Conservation (phyloP, 1,284 basidiomycete genomes). For the Cystobasidium slooffiae region DNA sequence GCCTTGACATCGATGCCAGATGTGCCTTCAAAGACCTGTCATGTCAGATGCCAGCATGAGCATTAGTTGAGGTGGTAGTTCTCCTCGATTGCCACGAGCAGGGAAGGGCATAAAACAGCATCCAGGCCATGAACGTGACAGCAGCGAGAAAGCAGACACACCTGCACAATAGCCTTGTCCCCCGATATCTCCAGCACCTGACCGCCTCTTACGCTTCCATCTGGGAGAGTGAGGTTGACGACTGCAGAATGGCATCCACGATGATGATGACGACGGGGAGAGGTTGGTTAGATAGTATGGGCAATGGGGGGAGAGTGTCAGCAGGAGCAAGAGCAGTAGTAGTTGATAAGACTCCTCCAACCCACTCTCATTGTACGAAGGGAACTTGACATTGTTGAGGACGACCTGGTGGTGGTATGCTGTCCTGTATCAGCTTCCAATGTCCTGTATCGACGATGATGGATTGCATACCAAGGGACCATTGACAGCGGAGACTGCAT, state of each 20-base stretch:
- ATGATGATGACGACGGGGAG: neutral
- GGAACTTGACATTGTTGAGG: slow-evolving; percentile 99
- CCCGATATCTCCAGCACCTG: slow-evolving; percentile 98
- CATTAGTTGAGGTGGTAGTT: no score
- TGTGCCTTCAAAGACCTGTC: slow-evolving; percentile 90
- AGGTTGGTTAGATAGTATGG: no score
- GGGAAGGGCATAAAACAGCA: no score
- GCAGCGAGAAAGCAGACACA: neutral
- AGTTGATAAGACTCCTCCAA: neutral
- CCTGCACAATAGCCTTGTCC: slow-evolving; percentile 97
- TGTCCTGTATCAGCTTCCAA: neutral
- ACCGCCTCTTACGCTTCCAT: slow-evolving; percentile 91
- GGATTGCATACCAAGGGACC: slow-evolving; percentile 44
- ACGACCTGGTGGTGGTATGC: slow-evolving; percentile 69
- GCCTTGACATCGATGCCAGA: slow-evolving; percentile 96
- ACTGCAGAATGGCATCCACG: slow-evolving; percentile 25
- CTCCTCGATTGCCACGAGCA: no score
- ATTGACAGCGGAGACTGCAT: slow-evolving; percentile 61
- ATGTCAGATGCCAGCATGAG: neutral
- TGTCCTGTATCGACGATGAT: no score
- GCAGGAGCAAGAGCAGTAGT: neutral
- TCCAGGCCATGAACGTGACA: neutral
- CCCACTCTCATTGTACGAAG: slow-evolving; percentile 93
- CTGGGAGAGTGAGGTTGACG: slow-evolving; percentile 91
- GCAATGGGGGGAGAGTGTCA: neutral